phyloP scores from a whole-genome alignment of 2,329 filamentous ascomycete species.

The Akanthomyces dipterigenus region DNA sequence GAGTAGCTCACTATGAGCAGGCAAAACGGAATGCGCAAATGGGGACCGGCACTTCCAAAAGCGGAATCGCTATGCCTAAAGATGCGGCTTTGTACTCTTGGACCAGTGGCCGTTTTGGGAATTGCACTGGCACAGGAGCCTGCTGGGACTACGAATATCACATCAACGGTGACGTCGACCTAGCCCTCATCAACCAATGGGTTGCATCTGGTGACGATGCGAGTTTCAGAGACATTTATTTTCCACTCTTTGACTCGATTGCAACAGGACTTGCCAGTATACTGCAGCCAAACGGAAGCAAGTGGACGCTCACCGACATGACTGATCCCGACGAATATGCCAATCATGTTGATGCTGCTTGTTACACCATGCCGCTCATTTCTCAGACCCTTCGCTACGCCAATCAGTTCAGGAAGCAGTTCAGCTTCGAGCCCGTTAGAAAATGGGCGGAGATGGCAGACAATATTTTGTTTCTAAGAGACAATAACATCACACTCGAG shows the following conservation, averaged over 20 bases:
- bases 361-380: constrained; percentile 60
- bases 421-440: constrained; percentile 46
- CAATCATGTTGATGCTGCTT: constrained; percentile 60
- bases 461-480: constrained; percentile 16
- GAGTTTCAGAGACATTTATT: constrained; percentile 29
- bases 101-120: constrained; percentile 60
- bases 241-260: constrained; percentile 58
- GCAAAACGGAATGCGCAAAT: constrained; percentile 55
- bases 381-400: constrained; percentile 47
- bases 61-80: constrained; percentile 47
- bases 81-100: constrained; percentile 50
- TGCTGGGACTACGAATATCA: constrained; percentile 69
- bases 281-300: constrained; percentile 51
- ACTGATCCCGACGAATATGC: constrained; percentile 70
- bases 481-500: constrained; percentile 49
- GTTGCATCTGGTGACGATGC: constrained; percentile 19
- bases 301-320: constrained; percentile 51
- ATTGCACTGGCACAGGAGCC: constrained; percentile 52
- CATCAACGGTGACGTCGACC: constrained; percentile 61
- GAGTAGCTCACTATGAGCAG: constrained; percentile 32
- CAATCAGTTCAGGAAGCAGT: constrained; percentile 49
- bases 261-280: constrained; percentile 56
- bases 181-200: constrained; percentile 27
- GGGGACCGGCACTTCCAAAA: constrained; percentile 38
- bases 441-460: constrained; percentile 25